Base-by-base conservation (phyloP, 495 filamentous ascomycete species). In the Neurospora sp. region DNA sequence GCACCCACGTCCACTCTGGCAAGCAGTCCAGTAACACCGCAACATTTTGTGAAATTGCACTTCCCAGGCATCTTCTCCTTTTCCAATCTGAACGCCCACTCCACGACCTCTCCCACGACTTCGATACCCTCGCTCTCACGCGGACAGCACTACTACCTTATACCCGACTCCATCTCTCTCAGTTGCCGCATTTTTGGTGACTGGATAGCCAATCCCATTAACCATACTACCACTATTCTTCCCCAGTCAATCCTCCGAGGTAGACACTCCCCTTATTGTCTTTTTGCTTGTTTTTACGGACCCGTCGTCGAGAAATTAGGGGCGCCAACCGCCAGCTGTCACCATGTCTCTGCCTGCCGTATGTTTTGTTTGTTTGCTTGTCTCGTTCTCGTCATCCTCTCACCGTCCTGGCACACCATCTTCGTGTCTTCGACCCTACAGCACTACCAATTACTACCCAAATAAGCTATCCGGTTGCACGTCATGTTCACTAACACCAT, bases 11-110 rank as follows among this genome's bases (percentile, higher is more conserved):
- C 69, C 53, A 48, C 42, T 48, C 68, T 44, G 14, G 69, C 41
- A 68, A 53, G 71, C 66, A 59, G 39, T 70, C 72, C 20, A 68
- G 73, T 77, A 73, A 74, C 77, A 80, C 76, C 73, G 78, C 75
- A 81, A 79, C 76, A 77, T 76, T 77, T 82, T 80, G 77, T 81
- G 79, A 82, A 81, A 82, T 82, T 82, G 75, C 79, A 80, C 79
- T 80, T 81, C 74, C 79, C 77, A 31, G 27, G 27, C 27, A 68
- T 76, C 74, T 76, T 78, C 75, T 79, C 79, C 77, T 81, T 80
- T 81, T 80, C 73, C 73, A 72, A 78, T 72, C 70, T 72, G 53
- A 66, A 66, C 53, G 53, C 53, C 53, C 27, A 66, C 53, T 35
- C 53, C 53, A 66, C 53, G 53, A 61, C 53, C 53, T 61, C 53